Evolutionary conservation across 257 asterid genomes (phyloP).

Genomic region (Fraxinus anomala): DNA sequence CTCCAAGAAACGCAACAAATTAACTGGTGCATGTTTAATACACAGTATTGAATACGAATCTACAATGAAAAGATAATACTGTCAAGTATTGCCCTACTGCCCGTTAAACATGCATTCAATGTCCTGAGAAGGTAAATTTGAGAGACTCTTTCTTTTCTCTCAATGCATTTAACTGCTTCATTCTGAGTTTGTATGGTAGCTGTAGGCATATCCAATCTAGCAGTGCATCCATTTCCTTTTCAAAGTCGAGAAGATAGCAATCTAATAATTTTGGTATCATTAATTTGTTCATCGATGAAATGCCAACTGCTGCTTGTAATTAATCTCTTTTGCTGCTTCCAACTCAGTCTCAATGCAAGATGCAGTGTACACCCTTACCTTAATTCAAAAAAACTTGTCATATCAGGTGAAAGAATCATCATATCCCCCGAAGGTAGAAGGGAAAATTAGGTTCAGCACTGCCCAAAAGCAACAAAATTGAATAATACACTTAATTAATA

Average conservation of each 20-base stretch:
- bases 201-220: constrained; percentile 82
- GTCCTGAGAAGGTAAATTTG: constrained; percentile 12
- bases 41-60: not conserved
- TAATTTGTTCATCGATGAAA: constrained; percentile 57
- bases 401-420: not conserved
- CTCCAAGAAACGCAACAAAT: not conserved
- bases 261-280: constrained; percentile 73
- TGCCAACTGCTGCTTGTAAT: constrained; percentile 70
- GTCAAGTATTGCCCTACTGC: not conserved
- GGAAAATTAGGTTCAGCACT: too few relatives aligned
- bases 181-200: constrained; percentile 61
- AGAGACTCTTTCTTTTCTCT: constrained; percentile 41
- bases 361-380: constrained; percentile 78
- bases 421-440: too few relatives aligned
- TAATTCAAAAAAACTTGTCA: constrained; percentile 12
- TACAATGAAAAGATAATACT: not conserved
- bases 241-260: constrained; percentile 84
- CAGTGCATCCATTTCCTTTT: constrained; percentile 68
- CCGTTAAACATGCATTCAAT: not conserved
- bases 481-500: too few relatives aligned
- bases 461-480: too few relatives aligned
- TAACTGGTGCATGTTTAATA: not conserved
- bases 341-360: constrained; percentile 60
- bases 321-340: constrained; percentile 71
- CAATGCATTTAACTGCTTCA: constrained; percentile 50